Base-by-base conservation (phyloP, 495 filamentous ascomycete species). In the Aspergillus sparsus region DNA sequence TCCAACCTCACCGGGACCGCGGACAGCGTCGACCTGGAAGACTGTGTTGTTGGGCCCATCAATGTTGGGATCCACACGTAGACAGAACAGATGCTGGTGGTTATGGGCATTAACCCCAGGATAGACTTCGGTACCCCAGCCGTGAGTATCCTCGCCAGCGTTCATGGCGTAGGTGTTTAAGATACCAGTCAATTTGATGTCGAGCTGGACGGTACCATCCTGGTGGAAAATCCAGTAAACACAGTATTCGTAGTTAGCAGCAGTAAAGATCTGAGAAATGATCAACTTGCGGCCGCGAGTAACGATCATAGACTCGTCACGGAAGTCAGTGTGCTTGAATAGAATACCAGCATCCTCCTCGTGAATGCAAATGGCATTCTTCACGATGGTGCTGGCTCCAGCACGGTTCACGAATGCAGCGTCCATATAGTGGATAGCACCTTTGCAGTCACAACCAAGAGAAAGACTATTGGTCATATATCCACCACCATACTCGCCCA, bases 241-340 rank as follows among this genome's bases (percentile, higher is more conserved):
- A 58, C 91, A 93, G 76, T 98, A 98, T 74, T 98, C 93, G 76
- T 98, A 98, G 77, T 98, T 98, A 51, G 93, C 92, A 8, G 93
- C 93, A 1, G 93, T 98, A 78, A 97, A 96, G 66, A 97, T 89
- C 55, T 96, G 93, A 21, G 91, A 93, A 66, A 98, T 81, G 62
- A 98, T 80, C 56, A 98, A 82, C 67, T 95, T 96, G 12, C 93
- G 85, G 34, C 85, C 92, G 45, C 93, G 87, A 11, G 92, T 96
- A 21, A 96, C 90, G 54, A 95, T 89, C 50, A 87, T 84, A 0
- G 89, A 89, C 45, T 93, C 88, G 70, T 97, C 93, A 50, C 93
- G 87, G 84, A 96, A 97, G 72, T 98, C 93, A 49, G 86, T 91
- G 78, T 98, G 93, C 77, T 98, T 98, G 81, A 94, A 97, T 9